A percentile compares a stretch with the other conserved stretches of the same genome.
Conservation (phyloP, 441 rosid species). For the Francoa sonchifolia region DNA sequence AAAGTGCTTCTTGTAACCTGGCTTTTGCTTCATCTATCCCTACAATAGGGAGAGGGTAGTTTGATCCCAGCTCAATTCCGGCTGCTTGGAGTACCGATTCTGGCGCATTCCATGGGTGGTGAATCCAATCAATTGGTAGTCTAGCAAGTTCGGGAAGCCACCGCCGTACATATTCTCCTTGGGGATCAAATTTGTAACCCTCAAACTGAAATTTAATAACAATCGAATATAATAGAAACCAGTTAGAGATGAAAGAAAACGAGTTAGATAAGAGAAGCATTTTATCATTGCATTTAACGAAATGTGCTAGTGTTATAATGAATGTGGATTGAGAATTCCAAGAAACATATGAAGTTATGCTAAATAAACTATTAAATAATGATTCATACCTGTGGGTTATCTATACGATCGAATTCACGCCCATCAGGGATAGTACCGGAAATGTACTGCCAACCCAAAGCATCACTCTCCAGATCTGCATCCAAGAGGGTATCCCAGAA, state of each 20-base stretch:
- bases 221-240: neutral
- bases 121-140: constrained; percentile 98
- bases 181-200: constrained; percentile 83
- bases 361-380: neutral
- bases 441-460: constrained; percentile 98
- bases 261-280: too few species aligned
- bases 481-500: constrained; percentile 97
- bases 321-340: too few species aligned
- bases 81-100: constrained; percentile 85
- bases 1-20: constrained; percentile 74
- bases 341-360: neutral
- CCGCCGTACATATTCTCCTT: constrained; percentile 86
- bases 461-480: constrained; percentile 91
- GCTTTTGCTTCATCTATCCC: constrained; percentile 72
- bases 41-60: constrained; percentile 81
- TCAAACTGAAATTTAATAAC: constrained; percentile 40
- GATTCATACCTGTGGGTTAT: constrained; percentile 69
- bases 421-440: constrained; percentile 90
- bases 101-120: constrained; percentile 98
- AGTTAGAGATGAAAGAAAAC: neutral
- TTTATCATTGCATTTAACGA: too few species aligned
- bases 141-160: constrained; percentile 98
- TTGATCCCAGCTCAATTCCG: constrained; percentile 92
- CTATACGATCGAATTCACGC: constrained; percentile 78
- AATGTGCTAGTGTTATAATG: too few species aligned